Percentiles rank a stretch among this genome's conserved stretches.
These are phyloP conservation scores for Euphorbia corollata DNA, from an alignment of 441 rosid genomes.

Conservation along the genomic window DNA sequence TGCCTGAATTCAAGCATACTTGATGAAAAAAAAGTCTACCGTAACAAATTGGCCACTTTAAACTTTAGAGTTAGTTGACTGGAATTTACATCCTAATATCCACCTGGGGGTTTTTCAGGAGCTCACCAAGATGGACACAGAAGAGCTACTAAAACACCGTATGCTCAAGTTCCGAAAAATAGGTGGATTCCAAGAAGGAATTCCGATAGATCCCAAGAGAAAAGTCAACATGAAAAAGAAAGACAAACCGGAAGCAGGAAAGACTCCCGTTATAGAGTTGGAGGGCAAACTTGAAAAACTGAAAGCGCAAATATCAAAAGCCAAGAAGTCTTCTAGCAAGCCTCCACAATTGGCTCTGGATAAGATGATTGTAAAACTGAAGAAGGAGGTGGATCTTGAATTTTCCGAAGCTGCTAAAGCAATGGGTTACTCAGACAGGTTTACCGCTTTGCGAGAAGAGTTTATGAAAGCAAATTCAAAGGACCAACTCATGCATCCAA, in stretches of 20 bases:
- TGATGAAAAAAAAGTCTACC: too few species aligned
- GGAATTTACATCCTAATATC: constrained; percentile 6
- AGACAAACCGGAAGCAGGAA: constrained; percentile 30
- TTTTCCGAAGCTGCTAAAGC: constrained; percentile 54
- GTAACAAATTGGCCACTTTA: too few species aligned
- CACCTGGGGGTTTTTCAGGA: constrained; percentile 39
- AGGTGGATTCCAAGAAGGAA: constrained; percentile 56
- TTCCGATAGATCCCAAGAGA: constrained; percentile 44
- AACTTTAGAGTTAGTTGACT: too few species aligned
- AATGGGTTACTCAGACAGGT: constrained; percentile 50
- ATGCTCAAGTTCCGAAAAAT: constrained; percentile 63
- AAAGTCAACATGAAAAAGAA: constrained; percentile 68
- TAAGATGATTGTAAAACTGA: constrained; percentile 61
- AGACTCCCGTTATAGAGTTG: constrained; percentile 35
- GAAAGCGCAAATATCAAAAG: constrained; percentile 53
- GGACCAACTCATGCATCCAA: constrained; percentile 55
- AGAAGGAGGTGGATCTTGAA: constrained; percentile 65
- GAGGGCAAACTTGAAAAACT: constrained; percentile 57
- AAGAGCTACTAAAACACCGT: constrained; percentile 54
- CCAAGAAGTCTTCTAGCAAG: constrained; percentile 48
- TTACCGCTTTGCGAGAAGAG: constrained; percentile 39
- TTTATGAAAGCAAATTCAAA: constrained; percentile 40
- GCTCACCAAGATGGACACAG: constrained; percentile 50
- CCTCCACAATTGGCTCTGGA: constrained; percentile 43
- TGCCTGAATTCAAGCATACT: background rate